A percentile compares a stretch with the other conserved stretches of the same genome.
These are phyloP conservation scores for Cordyceps militaris DNA, from an alignment of 2,329 filamentous ascomycete species.

Conservation along the genomic window DNA sequence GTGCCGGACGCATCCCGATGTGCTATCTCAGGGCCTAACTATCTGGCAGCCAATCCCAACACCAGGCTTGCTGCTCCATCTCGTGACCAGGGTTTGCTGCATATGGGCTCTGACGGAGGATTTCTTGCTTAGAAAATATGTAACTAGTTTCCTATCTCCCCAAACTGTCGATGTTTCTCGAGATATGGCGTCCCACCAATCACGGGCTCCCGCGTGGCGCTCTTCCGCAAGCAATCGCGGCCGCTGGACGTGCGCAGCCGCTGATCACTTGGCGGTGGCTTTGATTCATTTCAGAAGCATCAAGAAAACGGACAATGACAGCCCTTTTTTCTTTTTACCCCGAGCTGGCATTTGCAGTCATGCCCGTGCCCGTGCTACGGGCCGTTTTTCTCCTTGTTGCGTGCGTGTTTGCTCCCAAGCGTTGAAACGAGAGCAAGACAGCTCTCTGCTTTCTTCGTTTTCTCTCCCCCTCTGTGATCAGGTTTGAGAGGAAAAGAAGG, in stretches of 20 bases:
- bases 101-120: not conserved
- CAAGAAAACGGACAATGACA: not conserved
- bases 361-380: not conserved
- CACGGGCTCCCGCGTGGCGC: too few species aligned
- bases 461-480: too few species aligned
- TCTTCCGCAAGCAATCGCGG: not conserved
- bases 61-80: not conserved
- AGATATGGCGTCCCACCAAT: not conserved
- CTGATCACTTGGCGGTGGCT: not conserved
- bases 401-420: not conserved
- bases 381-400: not conserved
- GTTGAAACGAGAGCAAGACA: not conserved
- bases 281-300: not conserved
- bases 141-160: not conserved
- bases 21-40: too few species aligned
- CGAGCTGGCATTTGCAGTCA: not conserved
- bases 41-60: not conserved
- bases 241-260: not conserved
- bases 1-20: not conserved
- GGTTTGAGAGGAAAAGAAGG: too few species aligned
- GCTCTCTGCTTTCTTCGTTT: too few species aligned
- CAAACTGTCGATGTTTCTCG: not conserved
- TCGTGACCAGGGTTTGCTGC: not conserved
- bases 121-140: not conserved
- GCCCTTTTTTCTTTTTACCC: too few species aligned